These are phyloP conservation scores for Kappamyces sp. DNA, from an alignment of 192 early-diverging fungal genomes.

Conservation along the genomic window DNA sequence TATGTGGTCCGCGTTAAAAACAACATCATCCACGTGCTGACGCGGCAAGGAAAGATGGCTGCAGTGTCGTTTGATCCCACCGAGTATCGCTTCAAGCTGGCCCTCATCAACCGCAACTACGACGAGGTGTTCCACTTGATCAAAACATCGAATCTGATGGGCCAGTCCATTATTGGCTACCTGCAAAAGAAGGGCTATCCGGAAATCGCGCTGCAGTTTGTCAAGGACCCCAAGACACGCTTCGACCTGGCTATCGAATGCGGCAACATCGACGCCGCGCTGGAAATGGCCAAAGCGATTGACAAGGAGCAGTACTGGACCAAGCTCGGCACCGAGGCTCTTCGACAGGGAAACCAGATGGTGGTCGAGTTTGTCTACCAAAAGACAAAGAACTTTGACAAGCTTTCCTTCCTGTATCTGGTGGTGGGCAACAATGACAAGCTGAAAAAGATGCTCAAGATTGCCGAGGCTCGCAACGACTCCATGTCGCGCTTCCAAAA, in stretches of 20 bases:
- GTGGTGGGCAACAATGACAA: conserved; percentile 89
- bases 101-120: conserved; percentile 85
- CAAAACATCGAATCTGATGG: conserved; percentile 90
- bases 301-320: conserved; percentile 87
- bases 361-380: conserved; percentile 89
- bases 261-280: conserved; percentile 90
- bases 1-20: conserved; percentile 85
- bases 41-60: conserved; percentile 85
- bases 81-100: conserved; percentile 98
- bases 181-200: conserved; percentile 99
- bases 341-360: conserved; percentile 84
- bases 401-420: conserved; percentile 92
- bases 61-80: conserved; percentile 90
- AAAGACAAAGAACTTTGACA: conserved; percentile 83
- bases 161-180: conserved; percentile 98
- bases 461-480: conserved; percentile 79
- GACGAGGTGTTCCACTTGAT: conserved; percentile 96
- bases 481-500: conserved; percentile 90
- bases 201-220: conserved; percentile 98
- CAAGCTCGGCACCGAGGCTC: conserved; percentile 80
- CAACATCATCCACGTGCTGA: conserved; percentile 77
- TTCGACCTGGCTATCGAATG: conserved; percentile 96
- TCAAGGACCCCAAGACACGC: conserved; percentile 90
- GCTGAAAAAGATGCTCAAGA: conserved; percentile 90
- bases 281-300: conserved; percentile 89